These are phyloP conservation scores for Chrysoporthe deuterocubensis DNA, from an alignment of 2,329 filamentous ascomycete genomes.

Conservation along the genomic window DNA sequence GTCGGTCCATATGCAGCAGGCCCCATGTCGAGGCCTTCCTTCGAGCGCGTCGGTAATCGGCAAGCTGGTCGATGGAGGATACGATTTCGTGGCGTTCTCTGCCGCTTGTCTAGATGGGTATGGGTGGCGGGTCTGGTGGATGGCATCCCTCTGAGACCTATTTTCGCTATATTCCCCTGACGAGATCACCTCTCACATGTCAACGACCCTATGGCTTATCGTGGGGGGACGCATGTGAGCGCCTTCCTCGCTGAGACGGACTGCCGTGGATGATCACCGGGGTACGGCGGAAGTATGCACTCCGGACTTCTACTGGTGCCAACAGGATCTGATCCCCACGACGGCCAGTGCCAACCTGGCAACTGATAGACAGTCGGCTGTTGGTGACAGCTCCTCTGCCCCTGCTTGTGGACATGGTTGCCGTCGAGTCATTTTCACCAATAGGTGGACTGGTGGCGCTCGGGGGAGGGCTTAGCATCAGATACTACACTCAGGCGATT, in stretches of 20 bases:
- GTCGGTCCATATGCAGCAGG: neutral
- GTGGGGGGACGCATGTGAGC: neutral
- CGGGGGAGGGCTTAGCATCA: neutral
- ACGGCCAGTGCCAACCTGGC: neutral
- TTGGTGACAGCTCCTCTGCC: neutral
- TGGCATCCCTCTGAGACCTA: neutral
- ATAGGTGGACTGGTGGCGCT: neutral
- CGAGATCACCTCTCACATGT: neutral
- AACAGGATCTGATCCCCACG: neutral
- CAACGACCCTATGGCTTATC: neutral
- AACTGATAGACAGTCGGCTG: neutral
- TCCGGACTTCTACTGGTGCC: neutral
- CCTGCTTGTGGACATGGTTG: neutral
- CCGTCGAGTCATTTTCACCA: neutral
- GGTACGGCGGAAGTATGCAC: neutral
- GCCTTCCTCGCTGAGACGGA: constrained; percentile 1
- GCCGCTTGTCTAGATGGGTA: neutral
- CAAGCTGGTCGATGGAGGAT: neutral
- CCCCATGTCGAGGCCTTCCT: neutral
- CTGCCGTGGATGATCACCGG: neutral
- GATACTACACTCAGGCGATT: neutral
- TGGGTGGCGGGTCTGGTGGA: neutral
- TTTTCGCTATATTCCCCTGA: neutral
- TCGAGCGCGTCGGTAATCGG: neutral
- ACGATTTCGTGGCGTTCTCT: neutral